Percentiles rank a stretch among this genome's conserved stretches.
phyloP scores from a whole-genome alignment of 1,139 yeast species.

The Candida glucosophila region DNA sequence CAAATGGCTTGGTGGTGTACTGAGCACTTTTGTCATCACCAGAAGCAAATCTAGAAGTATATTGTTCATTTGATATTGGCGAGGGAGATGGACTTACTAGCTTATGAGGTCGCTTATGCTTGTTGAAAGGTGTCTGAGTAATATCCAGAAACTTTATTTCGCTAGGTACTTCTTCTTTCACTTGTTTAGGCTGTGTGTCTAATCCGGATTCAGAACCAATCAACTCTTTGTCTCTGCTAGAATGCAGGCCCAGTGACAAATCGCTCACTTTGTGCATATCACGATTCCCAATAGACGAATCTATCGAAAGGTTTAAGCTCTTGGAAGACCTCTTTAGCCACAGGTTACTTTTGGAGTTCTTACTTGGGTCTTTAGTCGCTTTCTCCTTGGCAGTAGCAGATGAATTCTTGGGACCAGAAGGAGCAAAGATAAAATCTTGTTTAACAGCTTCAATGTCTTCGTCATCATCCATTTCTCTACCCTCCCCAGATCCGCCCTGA shows the following conservation, averaged over 20 bases:
- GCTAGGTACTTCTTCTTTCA: too few species aligned
- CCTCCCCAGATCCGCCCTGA: slow-evolving; percentile 7
- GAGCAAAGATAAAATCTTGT: neutral
- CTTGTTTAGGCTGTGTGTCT: neutral
- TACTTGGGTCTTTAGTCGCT: neutral
- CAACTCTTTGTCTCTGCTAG: neutral
- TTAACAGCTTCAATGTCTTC: slow-evolving; percentile 3
- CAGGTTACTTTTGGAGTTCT: neutral
- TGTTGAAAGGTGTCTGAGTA: slow-evolving; percentile 15
- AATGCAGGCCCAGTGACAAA: too few species aligned
- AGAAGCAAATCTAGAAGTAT: neutral
- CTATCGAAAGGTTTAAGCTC: slow-evolving; percentile 39
- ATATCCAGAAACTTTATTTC: too few species aligned
- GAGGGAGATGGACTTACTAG: slow-evolving; percentile 40
- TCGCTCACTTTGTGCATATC: slow-evolving; percentile 4
- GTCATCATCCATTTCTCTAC: slow-evolving; percentile 4
- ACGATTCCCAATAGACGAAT: slow-evolving; percentile 10
- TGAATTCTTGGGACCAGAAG: neutral
- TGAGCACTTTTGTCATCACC: neutral
- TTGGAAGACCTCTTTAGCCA: slow-evolving; percentile 40
- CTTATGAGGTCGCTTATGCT: slow-evolving; percentile 40
- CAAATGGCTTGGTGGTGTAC: neutral
- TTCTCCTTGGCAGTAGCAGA: neutral
- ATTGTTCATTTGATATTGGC: slow-evolving; percentile 16
- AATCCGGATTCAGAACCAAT: neutral